These are phyloP conservation scores for Chenopodium berlandieri DNA, from an alignment of 148 eudicot genomes.

Conservation along the genomic window DNA sequence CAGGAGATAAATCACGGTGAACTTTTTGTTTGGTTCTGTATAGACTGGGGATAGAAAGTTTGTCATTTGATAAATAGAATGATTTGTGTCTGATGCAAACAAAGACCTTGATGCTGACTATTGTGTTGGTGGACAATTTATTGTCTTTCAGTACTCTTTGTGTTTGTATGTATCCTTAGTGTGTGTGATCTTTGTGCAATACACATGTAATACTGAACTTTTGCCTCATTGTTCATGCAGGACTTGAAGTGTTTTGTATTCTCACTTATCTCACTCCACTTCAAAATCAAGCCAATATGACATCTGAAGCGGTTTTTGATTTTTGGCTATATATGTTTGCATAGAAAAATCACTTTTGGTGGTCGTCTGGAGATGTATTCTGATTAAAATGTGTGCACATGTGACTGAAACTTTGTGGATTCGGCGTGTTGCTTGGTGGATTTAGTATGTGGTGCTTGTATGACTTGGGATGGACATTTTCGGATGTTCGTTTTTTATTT, in stretches of 20 bases:
- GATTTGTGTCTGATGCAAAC: background rate
- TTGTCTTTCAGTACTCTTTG: background rate
- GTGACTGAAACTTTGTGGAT: background rate
- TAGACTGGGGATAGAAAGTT: background rate
- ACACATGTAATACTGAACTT: background rate
- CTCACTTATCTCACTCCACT: slow-evolving; percentile 72
- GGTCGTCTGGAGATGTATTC: background rate
- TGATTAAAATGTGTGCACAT: background rate
- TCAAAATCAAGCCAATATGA: slow-evolving; percentile 77
- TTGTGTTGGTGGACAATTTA: background rate
- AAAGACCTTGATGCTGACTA: background rate
- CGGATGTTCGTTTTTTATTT: background rate
- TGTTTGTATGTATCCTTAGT: background rate
- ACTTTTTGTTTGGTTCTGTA: slow-evolving; percentile 3
- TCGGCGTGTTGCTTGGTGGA: background rate
- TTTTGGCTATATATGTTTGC: background rate
- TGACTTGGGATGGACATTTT: background rate
- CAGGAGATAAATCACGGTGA: background rate
- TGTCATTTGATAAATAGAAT: background rate
- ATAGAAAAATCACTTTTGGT: background rate
- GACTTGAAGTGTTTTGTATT: slow-evolving; percentile 81
- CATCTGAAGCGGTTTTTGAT: background rate
- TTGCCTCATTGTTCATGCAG: slow-evolving; percentile 36
- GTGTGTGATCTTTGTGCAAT: background rate
- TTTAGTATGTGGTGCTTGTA: background rate